Percentiles rank a stretch among this genome's conserved stretches.
phyloP scores from a whole-genome alignment of 139 green algal species.

The Chlorella sorokiniana region DNA sequence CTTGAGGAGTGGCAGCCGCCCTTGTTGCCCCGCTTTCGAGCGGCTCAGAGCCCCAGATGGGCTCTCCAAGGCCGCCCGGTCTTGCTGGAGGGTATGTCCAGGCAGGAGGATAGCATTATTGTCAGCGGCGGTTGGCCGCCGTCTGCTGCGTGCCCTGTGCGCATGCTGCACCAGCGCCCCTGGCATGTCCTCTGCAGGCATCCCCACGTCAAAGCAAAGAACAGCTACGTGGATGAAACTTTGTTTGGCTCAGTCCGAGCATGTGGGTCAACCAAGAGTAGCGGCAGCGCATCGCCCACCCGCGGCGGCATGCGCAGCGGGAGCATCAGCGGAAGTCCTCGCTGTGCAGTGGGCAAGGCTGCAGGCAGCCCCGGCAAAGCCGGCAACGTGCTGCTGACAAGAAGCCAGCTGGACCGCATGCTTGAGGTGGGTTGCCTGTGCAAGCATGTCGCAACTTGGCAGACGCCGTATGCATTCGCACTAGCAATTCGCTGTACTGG shows the following conservation, averaged over 20 bases:
- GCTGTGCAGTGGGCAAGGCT: background rate
- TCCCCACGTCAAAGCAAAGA: conserved; percentile 4
- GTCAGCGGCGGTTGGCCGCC: background rate
- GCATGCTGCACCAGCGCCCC: no score
- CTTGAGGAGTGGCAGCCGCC: no score
- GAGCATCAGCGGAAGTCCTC: background rate
- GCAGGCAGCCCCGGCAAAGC: background rate
- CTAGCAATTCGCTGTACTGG: background rate
- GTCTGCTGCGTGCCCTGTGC: no score
- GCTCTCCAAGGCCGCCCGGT: background rate
- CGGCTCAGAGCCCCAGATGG: background rate
- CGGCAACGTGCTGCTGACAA: conserved; percentile 5
- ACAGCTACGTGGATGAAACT: conserved; percentile 31
- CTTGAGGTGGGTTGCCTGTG: background rate
- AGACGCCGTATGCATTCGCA: background rate
- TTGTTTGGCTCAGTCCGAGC: conserved; percentile 5
- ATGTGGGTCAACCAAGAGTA: background rate
- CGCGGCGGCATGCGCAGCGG: background rate
- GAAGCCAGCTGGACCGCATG: conserved; percentile 33
- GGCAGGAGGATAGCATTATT: background rate
- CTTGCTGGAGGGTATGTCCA: background rate
- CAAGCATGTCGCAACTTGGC: background rate
- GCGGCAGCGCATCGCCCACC: background rate
- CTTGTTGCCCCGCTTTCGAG: background rate
- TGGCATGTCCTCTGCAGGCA: conserved; percentile 1